Evolutionary conservation across 2,329 filamentous ascomycete genomes (phyloP).

Genomic region (Aspergillus puulaauensis): DNA sequence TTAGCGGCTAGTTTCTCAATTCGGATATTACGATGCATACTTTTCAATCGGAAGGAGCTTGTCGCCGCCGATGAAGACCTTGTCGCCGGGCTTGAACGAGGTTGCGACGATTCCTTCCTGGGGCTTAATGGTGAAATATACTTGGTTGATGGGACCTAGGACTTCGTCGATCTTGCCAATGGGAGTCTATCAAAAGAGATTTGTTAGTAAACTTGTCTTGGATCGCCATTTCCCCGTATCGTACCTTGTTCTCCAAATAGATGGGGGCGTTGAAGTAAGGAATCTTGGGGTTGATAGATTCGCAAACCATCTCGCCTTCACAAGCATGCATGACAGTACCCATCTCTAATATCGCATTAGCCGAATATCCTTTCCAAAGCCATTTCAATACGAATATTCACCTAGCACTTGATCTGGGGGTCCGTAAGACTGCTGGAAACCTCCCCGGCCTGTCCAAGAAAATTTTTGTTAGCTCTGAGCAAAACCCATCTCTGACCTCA

Average conservation of each 20-base stretch:
- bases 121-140: conserved; percentile 98
- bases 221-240: conserved; percentile 12
- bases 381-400: conserved; percentile 31
- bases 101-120: conserved; percentile 92
- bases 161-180: conserved; percentile 98
- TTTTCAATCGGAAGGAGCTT: conserved; percentile 93
- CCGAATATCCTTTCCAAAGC: conserved; percentile 8
- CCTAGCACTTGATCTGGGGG: conserved; percentile 62
- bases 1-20: conserved; percentile 12
- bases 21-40: conserved; percentile 37
- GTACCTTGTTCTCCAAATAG: conserved; percentile 96
- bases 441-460: conserved; percentile 56
- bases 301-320: conserved; percentile 98
- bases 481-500: conserved; percentile 7
- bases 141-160: conserved; percentile 93
- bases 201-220: conserved; percentile 16
- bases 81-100: conserved; percentile 94
- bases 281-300: conserved; percentile 90
- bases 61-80: conserved; percentile 93
- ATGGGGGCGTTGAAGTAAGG: conserved; percentile 99
- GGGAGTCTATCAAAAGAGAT: conserved; percentile 56
- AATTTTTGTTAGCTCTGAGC: conserved; percentile 35
- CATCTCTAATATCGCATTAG: conserved; percentile 66
- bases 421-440: conserved; percentile 60
- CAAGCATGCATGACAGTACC: conserved; percentile 90